A percentile compares a stretch with the other conserved stretches of the same genome.
Conservation (phyloP, 352 stramenopile genomes). For the Phytophthora ohioensis region DNA sequence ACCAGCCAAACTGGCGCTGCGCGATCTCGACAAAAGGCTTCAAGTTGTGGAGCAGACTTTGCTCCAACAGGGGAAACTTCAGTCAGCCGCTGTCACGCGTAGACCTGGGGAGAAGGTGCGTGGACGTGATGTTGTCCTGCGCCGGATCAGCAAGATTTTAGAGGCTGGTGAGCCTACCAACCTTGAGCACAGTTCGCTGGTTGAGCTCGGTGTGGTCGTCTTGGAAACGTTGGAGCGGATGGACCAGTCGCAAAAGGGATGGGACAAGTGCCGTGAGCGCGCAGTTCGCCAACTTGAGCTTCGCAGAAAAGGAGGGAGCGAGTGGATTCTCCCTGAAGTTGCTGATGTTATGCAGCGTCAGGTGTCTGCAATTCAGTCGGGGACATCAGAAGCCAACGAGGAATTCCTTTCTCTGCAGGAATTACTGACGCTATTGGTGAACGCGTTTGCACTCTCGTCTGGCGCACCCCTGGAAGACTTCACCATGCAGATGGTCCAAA, state of each 20-base stretch:
- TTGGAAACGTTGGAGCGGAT: constrained; percentile 83
- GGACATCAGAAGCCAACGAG: constrained; percentile 16
- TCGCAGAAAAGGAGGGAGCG: constrained; percentile 48
- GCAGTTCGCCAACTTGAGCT: constrained; percentile 61
- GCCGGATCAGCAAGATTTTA: constrained; percentile 73
- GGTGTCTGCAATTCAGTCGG: constrained; percentile 29
- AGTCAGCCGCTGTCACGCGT: constrained; percentile 49
- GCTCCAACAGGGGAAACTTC: constrained; percentile 58
- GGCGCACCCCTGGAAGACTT: constrained; percentile 65
- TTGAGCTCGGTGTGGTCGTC: constrained; percentile 79
- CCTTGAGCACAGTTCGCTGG: constrained; percentile 59
- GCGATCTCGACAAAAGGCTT: constrained; percentile 74
- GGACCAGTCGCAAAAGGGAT: constrained; percentile 53
- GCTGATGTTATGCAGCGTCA: constrained; percentile 71
- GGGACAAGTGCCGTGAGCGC: constrained; percentile 65
- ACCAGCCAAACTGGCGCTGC: constrained; percentile 72
- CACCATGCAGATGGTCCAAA: constrained; percentile 72
- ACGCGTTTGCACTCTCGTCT: constrained; percentile 70
- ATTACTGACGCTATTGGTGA: constrained; percentile 64
- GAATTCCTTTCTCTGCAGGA: constrained; percentile 48
- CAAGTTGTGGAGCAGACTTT: constrained; percentile 68
- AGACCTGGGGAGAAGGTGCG: constrained; percentile 64
- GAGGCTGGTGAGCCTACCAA: constrained; percentile 69
- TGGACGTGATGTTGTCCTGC: constrained; percentile 76
- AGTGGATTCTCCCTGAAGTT: constrained; percentile 82